Evolutionary conservation across 495 filamentous ascomycete genomes (phyloP), one percentile per base, ranked within the genome.

Genomic region (Podospora comata): DNA sequence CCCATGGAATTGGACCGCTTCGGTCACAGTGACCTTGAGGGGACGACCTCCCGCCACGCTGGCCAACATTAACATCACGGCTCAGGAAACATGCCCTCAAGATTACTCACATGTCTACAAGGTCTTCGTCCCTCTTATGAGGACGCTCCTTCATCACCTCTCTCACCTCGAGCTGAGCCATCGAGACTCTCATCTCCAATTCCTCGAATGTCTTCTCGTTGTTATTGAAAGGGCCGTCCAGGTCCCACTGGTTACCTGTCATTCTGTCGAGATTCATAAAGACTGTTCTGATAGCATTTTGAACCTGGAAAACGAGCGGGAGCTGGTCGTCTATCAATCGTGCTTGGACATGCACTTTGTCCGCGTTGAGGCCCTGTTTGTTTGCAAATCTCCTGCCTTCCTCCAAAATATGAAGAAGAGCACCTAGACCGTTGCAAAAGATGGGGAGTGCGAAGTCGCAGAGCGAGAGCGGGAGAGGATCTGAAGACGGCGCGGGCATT

Each of bases 281-380:
- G 61, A 79, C 71, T 0, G 72, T 73, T 62, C 75, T 68, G 56
- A 73, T 73, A 55, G 69, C 72, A 66, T 76, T 73, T 16, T 78
- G 73, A 71, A 87, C 68, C 72, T 88, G 85, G 75, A 80, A 83
- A 57, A 77, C 68, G 20, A 86, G 71, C 6, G 81, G 76, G 63
- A 75, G 76, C 84, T 85, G 85, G 76, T 86, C 84, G 5, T 75
- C 72, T 71, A 68, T 62, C 4, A 83, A 72, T 13, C 77, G 74
- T 11, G 75, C 68, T n/a, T 65, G n/a, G 57, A 73, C 61, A 64
- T 77, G 69, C 13, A 74, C 73, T 2, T 32, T 54, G 44, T 77
- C 62, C 19, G 69, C 56, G 44, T 72, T 59, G 48, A 74, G 56
- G 58, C 58, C 59, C 57, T 67, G 54, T 15, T 56, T 65, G 20